Base-by-base conservation (phyloP, 768 basidiomycete genomes). In the Tylopilus vinaceipallidus region DNA sequence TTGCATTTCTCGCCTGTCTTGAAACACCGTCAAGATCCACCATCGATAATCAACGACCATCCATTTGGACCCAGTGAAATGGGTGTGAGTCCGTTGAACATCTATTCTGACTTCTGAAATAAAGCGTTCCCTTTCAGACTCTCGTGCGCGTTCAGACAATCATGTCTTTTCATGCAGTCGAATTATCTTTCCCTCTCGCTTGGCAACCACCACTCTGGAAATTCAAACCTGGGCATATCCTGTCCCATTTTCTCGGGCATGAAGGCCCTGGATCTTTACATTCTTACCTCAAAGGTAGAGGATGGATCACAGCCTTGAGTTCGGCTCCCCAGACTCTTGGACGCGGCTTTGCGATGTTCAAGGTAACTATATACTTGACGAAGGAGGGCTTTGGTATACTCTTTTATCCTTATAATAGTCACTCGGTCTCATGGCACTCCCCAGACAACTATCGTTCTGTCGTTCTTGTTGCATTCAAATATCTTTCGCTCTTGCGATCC, bases 191-290 rank as follows among this genome's bases (percentile, higher is more conserved):
- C 70, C 81, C 88, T 51, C 66, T 95, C 61, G 79, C 78, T 59
- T 80, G 85, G 71, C 79, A 94, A 71, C 71, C 86, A 48, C 79
- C 78, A 48, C 67, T 83, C 60, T 81, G 91, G 90, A 79, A 82
- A 58, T 73, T 83, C 66, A 88, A 95, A 69, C 93, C 95, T 4
- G 81, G 75, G 6, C 67, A 79, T 47, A 87, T 91, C 66, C 63
- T 98, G 20, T 76, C 82, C 4, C 89, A 94, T 62, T 84, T 95
- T 61, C 69, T 93, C 27, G 94, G 94, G 0, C 92, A 98, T 62
- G 94, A 98, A 70, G 94, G 94, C 2, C 83, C 86, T 30, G 95
- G 95, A 2, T 98, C 95, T 1, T 71, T 98, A 26, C 79, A 90
- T 59, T 91, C 93, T 1, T 92, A 93, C 65, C 76, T 99, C 49